phyloP scores from a whole-genome alignment of 768 basidiomycete genomes.

The Leccinum broughii region DNA sequence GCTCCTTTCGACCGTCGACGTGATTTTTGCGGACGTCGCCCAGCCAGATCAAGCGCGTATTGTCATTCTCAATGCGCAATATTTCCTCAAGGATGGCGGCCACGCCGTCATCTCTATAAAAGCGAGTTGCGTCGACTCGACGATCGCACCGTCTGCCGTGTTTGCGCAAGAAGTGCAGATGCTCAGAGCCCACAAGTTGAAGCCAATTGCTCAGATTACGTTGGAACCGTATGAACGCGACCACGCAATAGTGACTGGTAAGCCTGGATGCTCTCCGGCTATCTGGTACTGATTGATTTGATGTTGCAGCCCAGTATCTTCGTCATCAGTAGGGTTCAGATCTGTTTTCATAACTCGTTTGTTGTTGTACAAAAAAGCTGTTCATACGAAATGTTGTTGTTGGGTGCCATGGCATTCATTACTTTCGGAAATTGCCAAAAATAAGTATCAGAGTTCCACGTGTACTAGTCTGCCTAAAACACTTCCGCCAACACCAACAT shows the following conservation, averaged over 20 bases:
- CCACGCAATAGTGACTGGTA: conserved; percentile 87
- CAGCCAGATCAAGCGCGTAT: conserved; percentile 99
- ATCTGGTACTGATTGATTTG: background rate
- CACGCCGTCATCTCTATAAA: conserved; percentile 97
- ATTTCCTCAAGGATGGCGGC: conserved; percentile 93
- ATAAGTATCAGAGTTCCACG: conserved; percentile 9
- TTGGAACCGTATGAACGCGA: conserved; percentile 92
- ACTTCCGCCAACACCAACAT: background rate
- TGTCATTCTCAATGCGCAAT: conserved; percentile 87
- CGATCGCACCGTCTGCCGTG: conserved; percentile 84
- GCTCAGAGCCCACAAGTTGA: conserved; percentile 77
- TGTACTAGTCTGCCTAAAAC: background rate
- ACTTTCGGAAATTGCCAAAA: conserved; percentile 3
- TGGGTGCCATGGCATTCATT: conserved; percentile 3
- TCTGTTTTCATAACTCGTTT: background rate
- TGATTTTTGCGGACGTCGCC: conserved; percentile 97
- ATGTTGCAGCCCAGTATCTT: conserved; percentile 43
- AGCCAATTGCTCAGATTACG: conserved; percentile 94
- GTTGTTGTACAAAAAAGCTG: conserved; percentile 22
- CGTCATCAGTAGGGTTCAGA: conserved; percentile 38
- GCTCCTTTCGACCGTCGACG: conserved; percentile 93
- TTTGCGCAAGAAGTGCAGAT: conserved; percentile 86
- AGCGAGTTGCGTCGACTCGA: conserved; percentile 98
- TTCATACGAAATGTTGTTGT: conserved; percentile 21
- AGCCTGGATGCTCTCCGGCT: conserved; percentile 19